Evolutionary conservation across 1,284 basidiomycete species (phyloP), one percentile per base, ranked within the genome.

Genomic region (Xerocomus subilludens): DNA sequence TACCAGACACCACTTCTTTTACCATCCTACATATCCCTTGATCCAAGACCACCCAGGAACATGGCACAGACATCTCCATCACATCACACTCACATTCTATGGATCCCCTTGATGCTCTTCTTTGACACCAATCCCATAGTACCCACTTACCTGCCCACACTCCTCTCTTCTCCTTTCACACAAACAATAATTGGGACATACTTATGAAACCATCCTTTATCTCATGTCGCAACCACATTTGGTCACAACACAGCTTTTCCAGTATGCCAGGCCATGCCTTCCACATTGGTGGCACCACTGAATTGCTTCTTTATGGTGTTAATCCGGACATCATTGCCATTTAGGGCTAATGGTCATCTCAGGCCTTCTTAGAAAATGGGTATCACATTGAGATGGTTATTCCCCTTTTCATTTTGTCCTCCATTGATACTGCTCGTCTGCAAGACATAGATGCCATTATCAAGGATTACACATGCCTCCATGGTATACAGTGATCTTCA

Each of bases 331-430:
- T 76, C n/a, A 65, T 70, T 8, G 23, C 53, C 1, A 5, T 35
- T 2, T 49, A 67, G 14, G 70, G 70, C 5, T 6, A 20, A 1
- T 71, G 64, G 70, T 53, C 64, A 4, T 71, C 70, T 20, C 2
- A 18, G 14, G 51, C 72, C 27, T 77, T 76, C n/a, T 51, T 77
- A 2, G 49, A 70, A 3, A 69, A 76, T 25, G 71, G 75, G 71
- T 16, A 23, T 21, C 32, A 18, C 32, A 35, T 58, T 2, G 30
- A 58, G 33, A 58, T 21, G 1, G 55, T 58, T 18, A 30, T 56
- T n/a, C 55, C 55, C 23, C 27, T n/a, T n/a, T n/a, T 56, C 13
- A 56, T 58, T 35, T 58, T 33, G 8, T 58, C 32, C 20, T 58
- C 32, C 3, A 23, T 58, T 23, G 32, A 58, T 13, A 6, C 20